A percentile compares a stretch with the other conserved stretches of the same genome.
Conservation (phyloP, 345 rosid species). For the Dipteronia dyeriana region DNA sequence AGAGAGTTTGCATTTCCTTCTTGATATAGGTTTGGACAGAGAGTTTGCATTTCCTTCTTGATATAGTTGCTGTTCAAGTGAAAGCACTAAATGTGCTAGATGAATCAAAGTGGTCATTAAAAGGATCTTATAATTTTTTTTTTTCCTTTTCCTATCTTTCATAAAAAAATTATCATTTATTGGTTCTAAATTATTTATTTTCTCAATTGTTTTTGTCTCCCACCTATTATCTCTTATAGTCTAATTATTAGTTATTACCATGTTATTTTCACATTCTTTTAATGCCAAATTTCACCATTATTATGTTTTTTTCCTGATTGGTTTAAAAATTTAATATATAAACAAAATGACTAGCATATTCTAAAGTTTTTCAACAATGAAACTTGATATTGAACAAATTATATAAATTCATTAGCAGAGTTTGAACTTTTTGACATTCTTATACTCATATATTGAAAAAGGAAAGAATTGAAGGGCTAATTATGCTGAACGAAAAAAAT, state of each 20-base stretch:
- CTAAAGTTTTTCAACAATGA: not conserved
- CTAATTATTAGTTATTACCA: not conserved
- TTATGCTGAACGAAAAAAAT: too few relatives aligned
- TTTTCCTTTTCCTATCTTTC: too few relatives aligned
- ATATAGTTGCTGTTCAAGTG: not conserved
- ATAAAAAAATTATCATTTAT: not conserved
- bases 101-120: not conserved
- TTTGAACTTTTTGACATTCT: too few relatives aligned
- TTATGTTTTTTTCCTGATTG: not conserved
- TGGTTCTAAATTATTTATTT: not conserved
- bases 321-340: too few relatives aligned
- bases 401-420: too few relatives aligned
- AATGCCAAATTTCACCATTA: not conserved
- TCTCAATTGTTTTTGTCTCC: not conserved
- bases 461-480: too few relatives aligned
- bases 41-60: not conserved
- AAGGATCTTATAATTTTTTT: not conserved
- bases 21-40: not conserved
- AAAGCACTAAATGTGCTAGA: not conserved
- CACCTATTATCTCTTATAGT: too few relatives aligned
- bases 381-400: not conserved
- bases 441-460: too few relatives aligned
- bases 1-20: not conserved
- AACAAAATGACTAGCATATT: not conserved
- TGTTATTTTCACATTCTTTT: not conserved